Percentiles rank a stretch among this genome's conserved stretches.
These are phyloP conservation scores for Puccinia coronata DNA, from an alignment of 1,284 basidiomycete genomes.

Conservation along the genomic window DNA sequence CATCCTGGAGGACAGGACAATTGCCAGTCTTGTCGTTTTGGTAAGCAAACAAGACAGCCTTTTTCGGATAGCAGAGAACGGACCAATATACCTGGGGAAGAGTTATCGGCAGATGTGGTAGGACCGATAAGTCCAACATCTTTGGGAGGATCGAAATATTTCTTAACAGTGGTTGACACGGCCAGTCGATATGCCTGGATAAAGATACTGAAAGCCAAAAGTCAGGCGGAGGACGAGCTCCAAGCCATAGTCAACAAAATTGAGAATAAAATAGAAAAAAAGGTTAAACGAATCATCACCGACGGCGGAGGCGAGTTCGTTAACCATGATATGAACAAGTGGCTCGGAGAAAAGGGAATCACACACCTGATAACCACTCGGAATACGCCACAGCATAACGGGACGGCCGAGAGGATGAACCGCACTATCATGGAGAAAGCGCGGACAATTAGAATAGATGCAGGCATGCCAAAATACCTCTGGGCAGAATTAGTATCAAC, in stretches of 20 bases:
- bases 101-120: conserved; percentile 32
- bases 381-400: conserved; percentile 43
- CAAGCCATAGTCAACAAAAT: background rate
- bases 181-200: conserved; percentile 27
- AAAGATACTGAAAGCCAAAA: conserved; percentile 17
- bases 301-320: conserved; percentile 35
- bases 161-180: conserved; percentile 26
- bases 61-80: conserved; percentile 16
- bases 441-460: background rate
- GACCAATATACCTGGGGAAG: conserved; percentile 2
- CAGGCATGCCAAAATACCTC: background rate
- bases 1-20: conserved; percentile 16
- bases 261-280: background rate
- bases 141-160: conserved; percentile 30
- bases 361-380: conserved; percentile 13
- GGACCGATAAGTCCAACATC: conserved; percentile 38
- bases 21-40: conserved; percentile 27
- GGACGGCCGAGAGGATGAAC: conserved; percentile 30
- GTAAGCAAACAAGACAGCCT: conserved; percentile 16
- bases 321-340: conserved; percentile 17
- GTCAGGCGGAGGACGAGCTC: background rate
- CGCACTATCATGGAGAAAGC: conserved; percentile 28
- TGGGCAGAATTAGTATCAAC: conserved; percentile 38
- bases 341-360: conserved; percentile 22
- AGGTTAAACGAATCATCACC: conserved; percentile 27